A percentile compares a stretch with the other conserved stretches of the same genome.
Conservation (phyloP, 148 eudicot genomes). For the Amaranthus palmeri region DNA sequence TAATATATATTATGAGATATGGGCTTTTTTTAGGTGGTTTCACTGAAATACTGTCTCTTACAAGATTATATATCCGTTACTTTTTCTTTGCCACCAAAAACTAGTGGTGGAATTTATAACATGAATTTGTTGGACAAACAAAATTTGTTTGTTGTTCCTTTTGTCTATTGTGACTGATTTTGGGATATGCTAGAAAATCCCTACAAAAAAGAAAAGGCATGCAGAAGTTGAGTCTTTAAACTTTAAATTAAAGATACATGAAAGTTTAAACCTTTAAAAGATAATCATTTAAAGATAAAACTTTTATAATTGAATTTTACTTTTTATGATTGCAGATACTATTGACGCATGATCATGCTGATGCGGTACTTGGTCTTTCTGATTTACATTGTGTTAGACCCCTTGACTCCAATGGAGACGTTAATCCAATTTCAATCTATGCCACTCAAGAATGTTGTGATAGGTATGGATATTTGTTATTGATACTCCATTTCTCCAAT, state of each 20-base stretch:
- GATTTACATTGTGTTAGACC: constrained; percentile 68
- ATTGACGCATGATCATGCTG: constrained; percentile 94
- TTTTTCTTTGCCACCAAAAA: not conserved
- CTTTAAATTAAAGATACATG: too few relatives aligned
- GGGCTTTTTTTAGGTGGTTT: too few relatives aligned
- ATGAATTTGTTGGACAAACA: not conserved
- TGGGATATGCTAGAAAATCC: not conserved
- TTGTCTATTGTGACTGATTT: not conserved
- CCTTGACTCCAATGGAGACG: constrained; percentile 50
- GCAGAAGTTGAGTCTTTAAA: too few relatives aligned
- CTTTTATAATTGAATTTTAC: too few relatives aligned
- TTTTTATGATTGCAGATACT: constrained; percentile 43
- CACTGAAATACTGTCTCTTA: too few relatives aligned
- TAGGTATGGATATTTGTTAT: constrained; percentile 35
- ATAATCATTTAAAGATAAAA: not conserved
- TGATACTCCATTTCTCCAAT: too few relatives aligned
- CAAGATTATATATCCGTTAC: not conserved
- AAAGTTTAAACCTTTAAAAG: not conserved
- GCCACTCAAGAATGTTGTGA: constrained; percentile 60
- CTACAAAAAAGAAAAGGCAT: too few relatives aligned
- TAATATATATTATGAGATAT: too few relatives aligned
- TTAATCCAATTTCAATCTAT: constrained; percentile 62
- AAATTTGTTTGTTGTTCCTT: not conserved
- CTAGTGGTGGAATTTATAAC: not conserved
- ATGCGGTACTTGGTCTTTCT: constrained; percentile 87